Percentiles rank a stretch among this genome's conserved stretches.
phyloP scores from a whole-genome alignment of 1,139 yeast species.

The Debaryomyces psychrophilus region DNA sequence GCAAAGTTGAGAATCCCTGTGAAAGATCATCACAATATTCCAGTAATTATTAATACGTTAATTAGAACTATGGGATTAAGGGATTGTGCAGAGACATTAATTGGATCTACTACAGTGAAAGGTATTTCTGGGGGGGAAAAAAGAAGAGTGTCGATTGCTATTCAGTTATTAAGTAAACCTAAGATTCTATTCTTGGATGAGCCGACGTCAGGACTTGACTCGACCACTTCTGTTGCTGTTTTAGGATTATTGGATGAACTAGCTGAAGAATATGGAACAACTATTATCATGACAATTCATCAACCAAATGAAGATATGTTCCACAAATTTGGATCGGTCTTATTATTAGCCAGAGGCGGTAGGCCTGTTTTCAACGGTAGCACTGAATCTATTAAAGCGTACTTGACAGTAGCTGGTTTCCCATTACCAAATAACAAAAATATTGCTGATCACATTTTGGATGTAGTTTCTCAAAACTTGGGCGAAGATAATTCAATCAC shows the following conservation, averaged over 20 bases:
- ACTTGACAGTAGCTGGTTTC: conserved; percentile 49
- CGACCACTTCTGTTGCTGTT: conserved; percentile 75
- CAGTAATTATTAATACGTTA: conserved; percentile 50
- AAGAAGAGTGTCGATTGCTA: conserved; percentile 79
- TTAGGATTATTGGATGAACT: conserved; percentile 60
- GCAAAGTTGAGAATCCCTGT: conserved; percentile 63
- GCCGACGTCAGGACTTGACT: conserved; percentile 87
- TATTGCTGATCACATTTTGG: conserved; percentile 74
- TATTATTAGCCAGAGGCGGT: conserved; percentile 75
- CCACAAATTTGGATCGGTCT: conserved; percentile 62
- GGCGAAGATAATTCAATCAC: conserved; percentile 35
- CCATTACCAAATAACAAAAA: conserved; percentile 62
- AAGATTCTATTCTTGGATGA: conserved; percentile 77
- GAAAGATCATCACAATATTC: conserved; percentile 36
- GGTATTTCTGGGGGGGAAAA: conserved; percentile 90
- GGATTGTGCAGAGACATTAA: conserved; percentile 76
- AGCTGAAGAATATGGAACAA: conserved; percentile 61
- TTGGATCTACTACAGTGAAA: conserved; percentile 72
- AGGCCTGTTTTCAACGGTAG: conserved; percentile 65
- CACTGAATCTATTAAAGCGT: conserved; percentile 42
- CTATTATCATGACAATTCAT: conserved; percentile 78
- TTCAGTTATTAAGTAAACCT: conserved; percentile 73
- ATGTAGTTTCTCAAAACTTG: conserved; percentile 58
- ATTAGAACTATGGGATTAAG: conserved; percentile 69
- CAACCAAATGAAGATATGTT: conserved; percentile 78